Evolutionary conservation across 148 eudicot genomes (phyloP).

Genomic region (Vaccinium myrtillus): DNA sequence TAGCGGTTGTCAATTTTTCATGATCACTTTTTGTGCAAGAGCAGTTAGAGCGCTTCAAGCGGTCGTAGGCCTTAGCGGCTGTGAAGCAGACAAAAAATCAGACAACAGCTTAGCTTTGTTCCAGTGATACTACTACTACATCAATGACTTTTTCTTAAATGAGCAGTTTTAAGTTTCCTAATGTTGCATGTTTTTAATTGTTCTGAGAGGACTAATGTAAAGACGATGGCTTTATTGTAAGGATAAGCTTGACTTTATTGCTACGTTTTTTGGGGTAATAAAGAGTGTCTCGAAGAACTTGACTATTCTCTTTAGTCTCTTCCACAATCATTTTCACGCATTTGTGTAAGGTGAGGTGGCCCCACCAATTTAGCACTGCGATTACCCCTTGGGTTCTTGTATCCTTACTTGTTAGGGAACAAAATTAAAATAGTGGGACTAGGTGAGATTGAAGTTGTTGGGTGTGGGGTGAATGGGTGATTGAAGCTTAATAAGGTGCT

Average conservation of each 20-base stretch:
- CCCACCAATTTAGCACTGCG: too few relatives aligned
- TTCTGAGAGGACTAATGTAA: background rate
- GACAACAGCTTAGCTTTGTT: background rate
- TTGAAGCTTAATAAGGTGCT: background rate
- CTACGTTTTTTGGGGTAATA: too few relatives aligned
- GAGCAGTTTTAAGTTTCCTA: background rate
- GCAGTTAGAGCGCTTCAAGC: background rate
- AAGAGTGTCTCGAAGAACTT: too few relatives aligned
- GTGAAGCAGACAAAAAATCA: background rate
- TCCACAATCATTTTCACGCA: too few relatives aligned
- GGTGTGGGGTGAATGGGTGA: background rate
- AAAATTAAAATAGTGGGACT: background rate
- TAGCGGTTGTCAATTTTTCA: too few relatives aligned
- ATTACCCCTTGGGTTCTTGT: background rate
- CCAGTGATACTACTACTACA: background rate
- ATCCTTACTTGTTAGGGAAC: background rate
- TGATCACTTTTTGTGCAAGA: too few relatives aligned
- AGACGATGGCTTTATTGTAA: background rate
- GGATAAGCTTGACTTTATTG: too few relatives aligned
- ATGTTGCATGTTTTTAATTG: background rate
- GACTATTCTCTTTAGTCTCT: too few relatives aligned
- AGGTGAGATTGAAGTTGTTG: background rate
- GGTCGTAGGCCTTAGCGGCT: background rate
- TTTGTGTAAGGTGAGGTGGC: too few relatives aligned
- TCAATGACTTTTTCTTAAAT: background rate